Conservation (phyloP, 257 asterid species). For the Nicotiana sylvestris region DNA sequence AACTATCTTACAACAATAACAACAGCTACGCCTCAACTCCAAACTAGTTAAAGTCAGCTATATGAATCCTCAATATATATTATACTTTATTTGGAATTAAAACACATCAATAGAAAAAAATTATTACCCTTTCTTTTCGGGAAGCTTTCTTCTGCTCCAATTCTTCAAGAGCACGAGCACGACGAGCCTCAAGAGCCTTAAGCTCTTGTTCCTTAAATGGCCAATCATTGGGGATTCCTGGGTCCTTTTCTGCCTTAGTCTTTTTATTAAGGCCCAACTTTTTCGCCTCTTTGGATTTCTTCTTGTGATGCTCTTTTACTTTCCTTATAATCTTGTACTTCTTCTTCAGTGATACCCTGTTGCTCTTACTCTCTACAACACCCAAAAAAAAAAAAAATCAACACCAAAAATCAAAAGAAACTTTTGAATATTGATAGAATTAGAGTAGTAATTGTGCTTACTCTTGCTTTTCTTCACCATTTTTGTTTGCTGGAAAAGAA, state of each 20-base stretch:
- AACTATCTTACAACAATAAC: background rate
- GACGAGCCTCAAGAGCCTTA: conserved; percentile 79
- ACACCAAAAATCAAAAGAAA: background rate
- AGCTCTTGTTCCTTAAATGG: conserved; percentile 94
- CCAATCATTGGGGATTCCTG: conserved; percentile 92
- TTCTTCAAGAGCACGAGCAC: conserved; percentile 65
- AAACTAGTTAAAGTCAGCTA: background rate
- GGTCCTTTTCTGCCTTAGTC: conserved; percentile 76
- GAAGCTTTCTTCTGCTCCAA: conserved; percentile 85
- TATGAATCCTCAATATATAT: background rate
- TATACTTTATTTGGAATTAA: background rate
- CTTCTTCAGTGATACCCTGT: conserved; percentile 73
- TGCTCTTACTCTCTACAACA: conserved; percentile 84
- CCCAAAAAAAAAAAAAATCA: background rate
- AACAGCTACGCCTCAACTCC: fast-evolving
- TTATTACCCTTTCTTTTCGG: conserved; percentile 81
- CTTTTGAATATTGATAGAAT: background rate
- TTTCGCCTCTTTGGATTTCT: conserved; percentile 85
- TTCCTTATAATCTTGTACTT: conserved; percentile 74
- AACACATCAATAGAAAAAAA: background rate
- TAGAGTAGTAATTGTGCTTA: conserved; percentile 15
- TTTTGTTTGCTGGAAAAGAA: background rate
- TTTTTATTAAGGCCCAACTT: conserved; percentile 57
- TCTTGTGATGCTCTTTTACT: conserved; percentile 90
- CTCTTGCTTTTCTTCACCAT: conserved; percentile 89